A percentile compares a stretch with the other conserved stretches of the same genome.
Evolutionary conservation across 257 asterid species (phyloP).

Genomic region (Datura wrightii): DNA sequence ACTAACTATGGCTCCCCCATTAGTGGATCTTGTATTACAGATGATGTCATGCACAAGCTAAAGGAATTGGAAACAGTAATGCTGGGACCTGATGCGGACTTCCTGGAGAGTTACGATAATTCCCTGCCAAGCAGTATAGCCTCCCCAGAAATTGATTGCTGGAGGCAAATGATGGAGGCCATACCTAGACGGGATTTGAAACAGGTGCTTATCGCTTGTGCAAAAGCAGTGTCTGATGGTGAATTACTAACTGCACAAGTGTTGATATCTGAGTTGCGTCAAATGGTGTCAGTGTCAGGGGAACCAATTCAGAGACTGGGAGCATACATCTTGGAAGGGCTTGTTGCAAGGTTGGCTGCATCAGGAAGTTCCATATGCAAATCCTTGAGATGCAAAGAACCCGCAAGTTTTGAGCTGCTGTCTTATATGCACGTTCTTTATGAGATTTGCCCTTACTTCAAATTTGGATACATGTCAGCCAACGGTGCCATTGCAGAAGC

Average conservation of each 20-base stretch:
- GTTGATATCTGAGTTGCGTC: slow-evolving; percentile 74
- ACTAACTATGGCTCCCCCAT: slow-evolving; percentile 53
- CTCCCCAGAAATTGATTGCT: slow-evolving; percentile 61
- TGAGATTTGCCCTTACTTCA: slow-evolving; percentile 87
- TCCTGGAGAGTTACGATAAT: slow-evolving; percentile 44
- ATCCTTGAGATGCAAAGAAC: slow-evolving; percentile 62
- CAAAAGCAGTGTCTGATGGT: slow-evolving; percentile 67
- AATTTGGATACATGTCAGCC: slow-evolving; percentile 90
- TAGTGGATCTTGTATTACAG: slow-evolving; percentile 56
- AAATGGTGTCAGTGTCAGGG: slow-evolving; percentile 82
- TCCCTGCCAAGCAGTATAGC: slow-evolving; percentile 33
- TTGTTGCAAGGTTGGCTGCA: slow-evolving; percentile 65
- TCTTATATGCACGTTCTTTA: slow-evolving; percentile 69
- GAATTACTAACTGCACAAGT: slow-evolving; percentile 64
- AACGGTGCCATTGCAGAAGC: slow-evolving; percentile 96
- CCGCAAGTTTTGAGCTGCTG: slow-evolving; percentile 71
- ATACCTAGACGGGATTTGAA: slow-evolving; percentile 72
- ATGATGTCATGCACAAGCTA: slow-evolving; percentile 68
- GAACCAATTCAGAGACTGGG: slow-evolving; percentile 87
- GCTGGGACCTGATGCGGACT: slow-evolving; percentile 80
- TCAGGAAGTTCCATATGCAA: slow-evolving; percentile 72
- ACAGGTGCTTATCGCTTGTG: slow-evolving; percentile 74
- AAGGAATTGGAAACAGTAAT: slow-evolving; percentile 73
- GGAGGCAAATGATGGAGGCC: slow-evolving; percentile 71
- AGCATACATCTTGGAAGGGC: slow-evolving; percentile 91